phyloP scores from a whole-genome alignment of 2,329 filamentous ascomycete genomes.

The Stemphylium lycopersici region DNA sequence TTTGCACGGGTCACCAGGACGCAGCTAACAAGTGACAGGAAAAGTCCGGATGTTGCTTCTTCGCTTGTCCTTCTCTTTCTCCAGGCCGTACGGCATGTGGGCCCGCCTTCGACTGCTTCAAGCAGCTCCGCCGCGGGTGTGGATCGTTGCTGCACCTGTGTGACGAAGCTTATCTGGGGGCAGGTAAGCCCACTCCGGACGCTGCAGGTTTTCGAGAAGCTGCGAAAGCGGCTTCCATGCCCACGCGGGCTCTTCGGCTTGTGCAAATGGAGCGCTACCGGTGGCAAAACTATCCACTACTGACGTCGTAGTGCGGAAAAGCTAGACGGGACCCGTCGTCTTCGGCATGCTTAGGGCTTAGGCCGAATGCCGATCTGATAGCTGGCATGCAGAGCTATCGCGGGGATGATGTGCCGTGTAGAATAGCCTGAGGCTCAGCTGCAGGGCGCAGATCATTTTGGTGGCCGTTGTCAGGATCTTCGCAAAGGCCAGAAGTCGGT shows the following conservation, averaged over 20 bases:
- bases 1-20: background rate
- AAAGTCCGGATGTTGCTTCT: background rate
- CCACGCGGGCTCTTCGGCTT: conserved; percentile 2
- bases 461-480: conserved; percentile 12
- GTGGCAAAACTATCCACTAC: conserved; percentile 2
- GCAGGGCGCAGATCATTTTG: conserved; percentile 15
- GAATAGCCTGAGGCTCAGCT: conserved; percentile 13
- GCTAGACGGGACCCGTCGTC: conserved; percentile 1
- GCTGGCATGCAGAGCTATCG: conserved; percentile 3
- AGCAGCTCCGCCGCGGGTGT: too few relatives aligned
- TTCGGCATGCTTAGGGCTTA: conserved; percentile 4
- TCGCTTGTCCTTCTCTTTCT: too few relatives aligned
- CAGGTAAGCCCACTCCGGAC: too few relatives aligned
- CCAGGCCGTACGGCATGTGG: too few relatives aligned
- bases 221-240: too few relatives aligned
- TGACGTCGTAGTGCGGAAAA: conserved; percentile 9
- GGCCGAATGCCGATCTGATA: conserved; percentile 9
- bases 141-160: too few relatives aligned
- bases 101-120: too few relatives aligned
- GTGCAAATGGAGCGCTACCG: conserved; percentile 5
- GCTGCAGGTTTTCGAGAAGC: too few relatives aligned
- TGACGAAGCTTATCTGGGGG: too few relatives aligned
- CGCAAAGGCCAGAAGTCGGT: conserved; percentile 10
- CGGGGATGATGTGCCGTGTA: conserved; percentile 14
- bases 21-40: background rate